A percentile compares a stretch with the other conserved stretches of the same genome.
phyloP scores from a whole-genome alignment of 1,139 yeast species.

The Lodderomyces margitis region DNA sequence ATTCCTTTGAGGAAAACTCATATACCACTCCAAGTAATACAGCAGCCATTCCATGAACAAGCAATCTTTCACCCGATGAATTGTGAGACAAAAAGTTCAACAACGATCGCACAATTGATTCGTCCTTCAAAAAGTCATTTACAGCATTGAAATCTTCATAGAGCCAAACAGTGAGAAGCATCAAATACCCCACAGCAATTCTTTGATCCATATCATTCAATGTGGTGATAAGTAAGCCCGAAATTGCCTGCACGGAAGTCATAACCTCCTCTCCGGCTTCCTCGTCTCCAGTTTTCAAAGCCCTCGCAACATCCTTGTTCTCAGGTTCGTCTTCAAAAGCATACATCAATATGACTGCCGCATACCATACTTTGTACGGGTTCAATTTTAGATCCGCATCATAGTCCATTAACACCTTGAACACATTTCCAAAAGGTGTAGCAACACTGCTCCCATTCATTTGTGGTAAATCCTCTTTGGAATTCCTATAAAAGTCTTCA shows the following conservation, averaged over 20 bases:
- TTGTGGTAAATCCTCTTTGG: conserved; percentile 4
- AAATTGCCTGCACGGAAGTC: conserved; percentile 72
- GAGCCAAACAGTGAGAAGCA: conserved; percentile 73
- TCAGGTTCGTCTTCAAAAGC: conserved; percentile 61
- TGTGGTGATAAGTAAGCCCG: conserved; percentile 71
- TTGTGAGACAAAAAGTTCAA: conserved; percentile 66
- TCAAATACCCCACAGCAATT: conserved; percentile 73
- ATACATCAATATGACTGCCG: conserved; percentile 63
- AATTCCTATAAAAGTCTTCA: conserved; percentile 20
- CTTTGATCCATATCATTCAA: conserved; percentile 69
- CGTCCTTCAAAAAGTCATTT: conserved; percentile 70
- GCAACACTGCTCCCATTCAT: conserved; percentile 9
- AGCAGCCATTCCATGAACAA: conserved; percentile 76
- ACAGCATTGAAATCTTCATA: conserved; percentile 78
- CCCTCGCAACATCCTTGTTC: conserved; percentile 49
- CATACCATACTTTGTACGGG: conserved; percentile 88
- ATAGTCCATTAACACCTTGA: conserved; percentile 70
- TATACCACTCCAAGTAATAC: conserved; percentile 74
- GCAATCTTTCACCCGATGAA: conserved; percentile 52
- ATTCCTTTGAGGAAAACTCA: conserved; percentile 71
- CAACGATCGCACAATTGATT: conserved; percentile 63
- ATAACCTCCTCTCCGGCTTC: conserved; percentile 72
- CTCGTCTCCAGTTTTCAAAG: conserved; percentile 64
- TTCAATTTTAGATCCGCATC: conserved; percentile 74
- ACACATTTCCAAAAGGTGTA: conserved; percentile 51